Conservation (phyloP, 495 filamentous ascomycete species). For the Penicillium parvum region DNA sequence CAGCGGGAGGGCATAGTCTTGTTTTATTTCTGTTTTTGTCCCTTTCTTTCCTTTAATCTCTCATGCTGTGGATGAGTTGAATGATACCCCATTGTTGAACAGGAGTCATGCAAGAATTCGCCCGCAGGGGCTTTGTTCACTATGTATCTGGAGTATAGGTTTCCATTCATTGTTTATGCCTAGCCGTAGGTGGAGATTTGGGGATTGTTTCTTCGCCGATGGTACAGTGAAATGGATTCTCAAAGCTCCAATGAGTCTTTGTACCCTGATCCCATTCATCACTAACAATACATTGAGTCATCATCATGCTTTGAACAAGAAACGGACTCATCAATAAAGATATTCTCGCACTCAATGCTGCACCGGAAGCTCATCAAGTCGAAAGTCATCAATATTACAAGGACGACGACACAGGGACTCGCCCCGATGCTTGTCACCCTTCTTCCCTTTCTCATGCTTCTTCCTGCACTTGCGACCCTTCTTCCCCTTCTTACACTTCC, state of each 20-base stretch:
- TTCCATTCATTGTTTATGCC: too few species aligned
- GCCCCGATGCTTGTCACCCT: background rate
- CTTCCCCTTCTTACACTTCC: constrained; percentile 14
- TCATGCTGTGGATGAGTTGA: constrained; percentile 21
- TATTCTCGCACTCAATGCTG: constrained; percentile 1
- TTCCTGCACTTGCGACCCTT: constrained; percentile 17
- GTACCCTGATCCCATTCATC: too few species aligned
- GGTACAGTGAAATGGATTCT: too few species aligned
- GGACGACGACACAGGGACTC: constrained; percentile 6
- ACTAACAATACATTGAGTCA: too few species aligned
- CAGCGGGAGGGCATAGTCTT: background rate
- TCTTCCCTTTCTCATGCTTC: constrained; percentile 6
- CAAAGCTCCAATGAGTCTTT: too few species aligned
- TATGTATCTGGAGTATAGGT: background rate
- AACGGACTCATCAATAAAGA: constrained; percentile 3
- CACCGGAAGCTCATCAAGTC: constrained; percentile 7
- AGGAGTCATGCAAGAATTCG: constrained; percentile 4
- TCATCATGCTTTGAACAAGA: background rate
- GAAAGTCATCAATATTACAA: constrained; percentile 19
- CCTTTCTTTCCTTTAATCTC: constrained; percentile 10
- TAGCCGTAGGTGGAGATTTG: too few species aligned
- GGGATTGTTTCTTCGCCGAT: too few species aligned
- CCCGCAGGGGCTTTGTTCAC: background rate
- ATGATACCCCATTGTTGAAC: constrained; percentile 25
- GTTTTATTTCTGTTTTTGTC: constrained; percentile 4